Evolutionary conservation across 2,329 filamentous ascomycete species (phyloP), one percentile per base, ranked within the genome.

Genomic region (Phaeophleospora eucalypticola): DNA sequence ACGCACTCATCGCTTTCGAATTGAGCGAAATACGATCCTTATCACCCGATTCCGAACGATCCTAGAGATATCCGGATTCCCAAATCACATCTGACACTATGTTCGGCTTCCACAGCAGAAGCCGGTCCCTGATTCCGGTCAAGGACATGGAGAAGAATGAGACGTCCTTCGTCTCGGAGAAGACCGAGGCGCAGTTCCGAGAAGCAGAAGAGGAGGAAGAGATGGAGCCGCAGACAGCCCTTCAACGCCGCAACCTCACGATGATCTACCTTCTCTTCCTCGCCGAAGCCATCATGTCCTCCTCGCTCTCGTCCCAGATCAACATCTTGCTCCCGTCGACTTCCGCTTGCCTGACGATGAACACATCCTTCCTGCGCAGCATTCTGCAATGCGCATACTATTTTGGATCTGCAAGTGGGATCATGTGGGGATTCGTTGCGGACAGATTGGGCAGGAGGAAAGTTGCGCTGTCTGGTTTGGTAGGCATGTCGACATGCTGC

Each of bases 251-350:
- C 19, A 60, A 73, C 50, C 48, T 73, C 54, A 61, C 60, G 43
- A 61, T 74, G 52, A 69, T 74, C 38, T 74, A 73, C 54, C 58
- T 72, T 19, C 56, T 74, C 19, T 72, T 73, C 46, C 62, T 75
- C n/a, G 71, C 71, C 4, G 72, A 75, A 62, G 71, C 71, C 63
- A 72, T 75, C 56, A 73, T 75, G 68, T 68, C 71, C 19, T 71
- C 72, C n/a, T 72, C 69, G 43, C 65, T 74, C 4, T 70, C 72
- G 40, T 67, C 71, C 12, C 71, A 74, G 48, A 67, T 75, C 33
- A 68, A 70, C 49, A 69, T 74, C 60, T 65, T 74, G 15, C 60
- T 73, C 19, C 66, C 68, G 2, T 68, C 69, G n/a, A 62, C 69
- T 18, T 64, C 71, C 21, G 69, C 64, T 45, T 75, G 72, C 53